Evolutionary conservation across 1,139 yeast genomes (phyloP), one percentile per base, ranked within the genome.

Genomic region (Pichia sp.): DNA sequence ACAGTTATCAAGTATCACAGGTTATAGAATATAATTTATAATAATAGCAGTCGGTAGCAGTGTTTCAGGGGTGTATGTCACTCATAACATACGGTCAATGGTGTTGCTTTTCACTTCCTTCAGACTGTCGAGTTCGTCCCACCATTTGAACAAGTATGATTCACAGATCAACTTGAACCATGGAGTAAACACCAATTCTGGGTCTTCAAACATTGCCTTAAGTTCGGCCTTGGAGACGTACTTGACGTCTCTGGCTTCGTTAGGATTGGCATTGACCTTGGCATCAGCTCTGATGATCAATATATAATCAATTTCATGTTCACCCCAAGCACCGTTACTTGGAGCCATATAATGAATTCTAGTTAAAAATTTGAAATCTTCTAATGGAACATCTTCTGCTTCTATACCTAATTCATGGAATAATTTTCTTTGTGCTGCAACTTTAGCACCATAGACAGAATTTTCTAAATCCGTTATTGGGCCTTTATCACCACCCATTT

Each of bases 151-250:
- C 62, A 93, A 73, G 63, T 88, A 88, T 44, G 87, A 81, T 62
- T 93, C 90, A 66, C 99, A 94, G 58, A 93, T 93, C 57, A 93
- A 79, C 68, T 89, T 90, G 73, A 93, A 93, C 99, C 99, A 93
- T 11, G 99, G 99, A 6, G 99, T 93, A 68, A 93, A 94, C 18
- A 79, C 76, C 54, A 85, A 72, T 4, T 60, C 51, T 15, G 60
- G 53, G 62, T 90, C 89, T 31, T 75, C 61, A 65, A 93, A 88
- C 97, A 94, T 88, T 15, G 66, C 72, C 61, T 81, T 77, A 58
- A 94, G 75, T 57, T 86, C 84, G 1, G 70, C 70, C 30, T 77
- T 79, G 36, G 81, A 71, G 21, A 93, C 98, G 68, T 87, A 93
- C 61, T 75, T 78, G 60, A 72, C 71, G 64, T 87, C 96, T 64